Conservation (phyloP, 148 eudicot species). For the Chenopodium suecicum region DNA sequence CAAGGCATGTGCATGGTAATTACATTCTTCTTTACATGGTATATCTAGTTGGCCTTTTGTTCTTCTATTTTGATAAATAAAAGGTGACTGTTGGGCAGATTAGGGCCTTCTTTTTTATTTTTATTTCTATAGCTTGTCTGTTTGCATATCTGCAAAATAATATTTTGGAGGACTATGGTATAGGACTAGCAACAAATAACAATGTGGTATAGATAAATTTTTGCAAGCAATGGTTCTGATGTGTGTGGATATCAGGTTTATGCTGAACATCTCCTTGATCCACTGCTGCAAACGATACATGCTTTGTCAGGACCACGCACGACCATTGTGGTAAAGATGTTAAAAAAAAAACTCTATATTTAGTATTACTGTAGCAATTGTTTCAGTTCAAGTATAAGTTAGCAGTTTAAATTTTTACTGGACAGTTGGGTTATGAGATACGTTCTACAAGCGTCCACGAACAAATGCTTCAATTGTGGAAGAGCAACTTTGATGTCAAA, state of each 20-base stretch:
- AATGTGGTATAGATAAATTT: not conserved
- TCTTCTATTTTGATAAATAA: not conserved
- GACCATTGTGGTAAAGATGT: slow-evolving; percentile 55
- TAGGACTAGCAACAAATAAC: not conserved
- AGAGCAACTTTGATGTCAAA: slow-evolving; percentile 70
- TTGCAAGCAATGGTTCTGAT: not conserved
- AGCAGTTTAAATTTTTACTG: not conserved
- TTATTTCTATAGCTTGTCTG: not conserved
- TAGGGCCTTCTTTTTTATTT: not conserved
- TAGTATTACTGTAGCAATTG: not conserved
- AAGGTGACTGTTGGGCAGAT: not conserved
- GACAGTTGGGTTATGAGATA: slow-evolving; percentile 84
- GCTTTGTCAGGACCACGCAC: slow-evolving; percentile 87
- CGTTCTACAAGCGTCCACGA: slow-evolving; percentile 95
- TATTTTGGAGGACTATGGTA: not conserved
- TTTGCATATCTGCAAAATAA: not conserved
- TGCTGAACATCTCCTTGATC: slow-evolving; percentile 90
- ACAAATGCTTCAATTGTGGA: slow-evolving; percentile 85
- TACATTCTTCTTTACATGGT: not conserved
- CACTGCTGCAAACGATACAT: slow-evolving; percentile 71
- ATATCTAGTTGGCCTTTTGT: not conserved
- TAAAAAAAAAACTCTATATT: not conserved
- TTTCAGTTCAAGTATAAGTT: not conserved
- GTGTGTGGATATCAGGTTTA: slow-evolving; percentile 58
- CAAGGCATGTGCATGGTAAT: not conserved